Percentiles rank a stretch among this genome's conserved stretches.
These are phyloP conservation scores for Borovskyia barvae DNA, from an alignment of 208 protist species.

Conservation along the genomic window DNA sequence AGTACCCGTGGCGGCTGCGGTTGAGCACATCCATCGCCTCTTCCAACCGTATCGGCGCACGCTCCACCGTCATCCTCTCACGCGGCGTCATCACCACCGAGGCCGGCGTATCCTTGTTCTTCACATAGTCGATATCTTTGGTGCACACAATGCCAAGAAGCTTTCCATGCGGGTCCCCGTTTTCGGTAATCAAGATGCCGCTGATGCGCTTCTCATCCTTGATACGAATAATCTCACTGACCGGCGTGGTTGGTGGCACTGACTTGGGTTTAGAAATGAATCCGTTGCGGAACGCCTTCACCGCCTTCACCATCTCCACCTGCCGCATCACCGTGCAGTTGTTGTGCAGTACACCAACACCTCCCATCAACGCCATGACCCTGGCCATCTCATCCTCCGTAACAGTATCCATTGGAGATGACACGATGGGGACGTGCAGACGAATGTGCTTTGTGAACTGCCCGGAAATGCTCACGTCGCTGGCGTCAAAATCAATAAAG, in stretches of 20 bases:
- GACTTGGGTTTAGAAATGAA: slow-evolving; percentile 96
- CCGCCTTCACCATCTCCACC: slow-evolving; percentile 89
- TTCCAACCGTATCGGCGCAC: slow-evolving; percentile 85
- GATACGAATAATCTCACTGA: slow-evolving; percentile 89
- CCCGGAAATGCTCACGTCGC: slow-evolving; percentile 82
- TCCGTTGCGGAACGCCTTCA: slow-evolving; percentile 96
- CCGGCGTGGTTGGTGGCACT: slow-evolving; percentile 75
- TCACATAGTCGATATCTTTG: slow-evolving; percentile 97
- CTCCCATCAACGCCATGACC: slow-evolving; percentile 92
- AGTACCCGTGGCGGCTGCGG: slow-evolving; percentile 92
- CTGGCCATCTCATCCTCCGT: slow-evolving; percentile 92
- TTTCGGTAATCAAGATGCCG: slow-evolving; percentile 96
- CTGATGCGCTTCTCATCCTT: slow-evolving; percentile 94
- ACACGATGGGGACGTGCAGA: slow-evolving; percentile 92
- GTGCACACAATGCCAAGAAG: slow-evolving; percentile 96
- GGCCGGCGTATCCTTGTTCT: slow-evolving; percentile 76
- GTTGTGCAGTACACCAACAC: slow-evolving; percentile 96
- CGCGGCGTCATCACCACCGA: slow-evolving; percentile 86
- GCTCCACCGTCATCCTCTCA: slow-evolving; percentile 80
- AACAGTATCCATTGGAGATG: slow-evolving; percentile 96
- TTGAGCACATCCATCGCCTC: slow-evolving; percentile 95
- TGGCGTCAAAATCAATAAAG: slow-evolving; percentile 92
- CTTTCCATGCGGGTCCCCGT: slow-evolving; percentile 91
- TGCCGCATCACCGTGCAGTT: slow-evolving; percentile 93
- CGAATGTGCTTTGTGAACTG: slow-evolving; percentile 90